Evolutionary conservation across 306 rosid genomes (phyloP), one percentile per base, ranked within the genome.

Genomic region (Myrica gale): DNA sequence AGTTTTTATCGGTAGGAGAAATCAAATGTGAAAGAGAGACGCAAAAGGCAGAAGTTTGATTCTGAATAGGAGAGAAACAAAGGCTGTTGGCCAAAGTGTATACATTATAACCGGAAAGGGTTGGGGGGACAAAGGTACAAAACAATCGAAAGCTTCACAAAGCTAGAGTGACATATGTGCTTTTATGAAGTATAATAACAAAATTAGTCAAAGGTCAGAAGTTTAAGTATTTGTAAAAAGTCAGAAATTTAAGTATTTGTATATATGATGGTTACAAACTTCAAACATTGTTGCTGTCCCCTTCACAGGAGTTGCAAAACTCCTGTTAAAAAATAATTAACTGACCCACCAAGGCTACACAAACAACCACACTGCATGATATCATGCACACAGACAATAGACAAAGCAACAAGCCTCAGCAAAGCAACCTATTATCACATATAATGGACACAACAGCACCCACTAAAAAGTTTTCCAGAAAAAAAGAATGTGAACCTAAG

Each of bases 341-440:
- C 72, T 75, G 53, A 77, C 70, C 68, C 81, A 66, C 55, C 74
- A 79, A 81, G 69, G 75, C 75, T 51, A 65, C 62, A 50, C 79
- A 69, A 80, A 71, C 57, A 63, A 54, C 13, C 12, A 20, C 53
- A 68, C 19, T 26, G 51, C 32, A 71, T 7, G 63, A 63, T 69
- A 63, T 69, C 55, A 62, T 73, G 83, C 73, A 76, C 68, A 72
- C 79, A 83, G 82, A 68, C 60, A 66, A 78, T 82, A 55, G 55
- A 83, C 63, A 77, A 52, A 75, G 66, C 69, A 77, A 80, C 73
- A 46, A 78, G 11, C 67, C 68, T 44, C 73, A 74, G 72, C 41
- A 47, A 71, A 78, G 60, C 84, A 78, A 66, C 74, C 77, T 47
- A 54, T 76, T 46, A 52, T 58, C 76, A 68, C 47, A 39, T 50